Base-by-base conservation (phyloP, 2,329 filamentous ascomycete genomes). In the Fusarium pininemorale region DNA sequence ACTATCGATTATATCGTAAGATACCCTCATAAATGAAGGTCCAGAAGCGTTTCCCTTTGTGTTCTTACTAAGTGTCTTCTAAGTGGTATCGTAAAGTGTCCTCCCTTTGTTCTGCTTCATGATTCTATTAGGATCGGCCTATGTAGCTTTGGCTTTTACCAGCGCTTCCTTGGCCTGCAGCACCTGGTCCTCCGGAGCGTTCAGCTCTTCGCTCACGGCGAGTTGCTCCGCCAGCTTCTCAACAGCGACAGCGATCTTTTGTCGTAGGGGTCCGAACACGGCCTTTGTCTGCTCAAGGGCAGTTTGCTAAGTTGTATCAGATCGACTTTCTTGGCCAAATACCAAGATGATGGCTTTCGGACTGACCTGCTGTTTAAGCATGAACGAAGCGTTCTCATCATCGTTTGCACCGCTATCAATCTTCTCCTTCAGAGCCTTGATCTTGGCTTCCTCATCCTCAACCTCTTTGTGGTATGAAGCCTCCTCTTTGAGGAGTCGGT, bases 401-500 rank as follows among this genome's bases (percentile, higher is more conserved):
- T 89, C 86, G 22, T 82, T 84, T 7, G 83, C 82, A 32, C 83
- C 84, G n/a, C 79, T 82, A 47, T 86, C 81, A 38, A 90, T 81
- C 76, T 93, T 90, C 50, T 87, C 85, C 81, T 91, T 87, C 24
- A 97, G 87, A 81, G 91, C 90, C 81, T 89, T 85, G 73, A 97
- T 89, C 64, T 93, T 90, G 70, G 89, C 88, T 77, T 93, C 88
- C 81, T 98, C 95, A 74, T 92, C 87, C 73, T 89, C 86, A 26
- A 95, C 88, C 83, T 99, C 96, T 80, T 93, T 93, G 86, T 95
- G 93, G 85, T 99, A 98, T 78, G 92, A 96, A 44, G 89, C 87
- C 83, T 98, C 94, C 83, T 99, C 96, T 83, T 97, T 98, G 75
- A 98, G 90, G 54, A 98, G 90, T 67, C 96, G 94, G 78, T 89